phyloP scores from a whole-genome alignment of 2,329 filamentous ascomycete species.

The Ophiostoma sp. region DNA sequence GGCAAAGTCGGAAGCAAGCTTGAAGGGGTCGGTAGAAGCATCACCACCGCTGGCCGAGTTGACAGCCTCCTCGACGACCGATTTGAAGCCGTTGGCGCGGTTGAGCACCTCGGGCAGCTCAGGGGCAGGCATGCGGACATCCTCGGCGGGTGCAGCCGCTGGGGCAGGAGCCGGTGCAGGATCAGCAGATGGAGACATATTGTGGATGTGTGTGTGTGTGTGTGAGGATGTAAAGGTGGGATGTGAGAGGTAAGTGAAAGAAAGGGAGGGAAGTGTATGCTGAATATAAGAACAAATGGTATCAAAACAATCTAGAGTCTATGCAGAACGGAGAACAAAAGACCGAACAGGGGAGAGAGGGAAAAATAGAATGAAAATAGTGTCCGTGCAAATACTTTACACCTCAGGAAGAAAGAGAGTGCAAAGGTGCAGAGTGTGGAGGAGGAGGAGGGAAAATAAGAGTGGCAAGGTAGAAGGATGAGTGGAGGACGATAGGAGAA shows the following conservation, averaged over 20 bases:
- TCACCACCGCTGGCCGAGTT: background rate
- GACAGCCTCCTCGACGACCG: conserved; percentile 1
- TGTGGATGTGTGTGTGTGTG: background rate
- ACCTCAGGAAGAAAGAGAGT: background rate
- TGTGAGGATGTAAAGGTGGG: background rate
- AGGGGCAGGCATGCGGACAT: conserved; percentile 14
- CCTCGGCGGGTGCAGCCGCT: background rate
- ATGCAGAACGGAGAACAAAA: background rate
- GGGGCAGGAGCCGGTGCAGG: background rate
- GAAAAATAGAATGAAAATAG: background rate
- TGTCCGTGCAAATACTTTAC: background rate
- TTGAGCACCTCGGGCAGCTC: conserved; percentile 17
- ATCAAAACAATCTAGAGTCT: conserved; percentile 5
- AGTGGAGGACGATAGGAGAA: background rate
- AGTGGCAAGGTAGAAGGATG: background rate
- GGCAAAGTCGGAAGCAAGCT: conserved; percentile 7
- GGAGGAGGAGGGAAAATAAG: background rate
- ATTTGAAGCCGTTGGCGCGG: background rate
- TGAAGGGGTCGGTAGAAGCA: background rate
- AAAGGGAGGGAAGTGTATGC: background rate
- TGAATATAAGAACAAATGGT: background rate
- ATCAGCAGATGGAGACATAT: conserved; percentile 3
- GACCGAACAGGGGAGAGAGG: background rate
- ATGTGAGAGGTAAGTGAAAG: background rate
- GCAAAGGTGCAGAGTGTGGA: background rate